A percentile compares a stretch with the other conserved stretches of the same genome.
phyloP scores from a whole-genome alignment of 176 grass and related monocot genomes.

The Zoysia pacifica region DNA sequence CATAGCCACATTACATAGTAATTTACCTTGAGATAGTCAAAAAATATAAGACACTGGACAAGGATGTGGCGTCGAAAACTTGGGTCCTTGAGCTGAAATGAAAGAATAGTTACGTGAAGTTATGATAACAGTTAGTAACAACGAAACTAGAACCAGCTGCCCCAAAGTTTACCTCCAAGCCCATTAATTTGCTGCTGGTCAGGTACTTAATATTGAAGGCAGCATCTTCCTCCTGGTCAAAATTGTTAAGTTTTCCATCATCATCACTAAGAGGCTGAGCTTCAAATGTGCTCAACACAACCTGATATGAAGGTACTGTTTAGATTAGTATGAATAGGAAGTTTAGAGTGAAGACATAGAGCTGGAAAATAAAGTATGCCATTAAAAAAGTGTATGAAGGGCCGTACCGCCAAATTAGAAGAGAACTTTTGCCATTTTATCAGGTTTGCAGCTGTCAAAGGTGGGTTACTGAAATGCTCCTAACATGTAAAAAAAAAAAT shows the following conservation, averaged over 20 bases:
- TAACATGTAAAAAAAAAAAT: conserved; percentile 26
- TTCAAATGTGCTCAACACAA: conserved; percentile 96
- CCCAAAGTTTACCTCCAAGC: conserved; percentile 79
- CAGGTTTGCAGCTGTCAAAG: conserved; percentile 60
- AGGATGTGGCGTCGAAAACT: conserved; percentile 98
- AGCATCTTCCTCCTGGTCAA: conserved; percentile 80
- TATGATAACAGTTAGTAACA: conserved; percentile 29
- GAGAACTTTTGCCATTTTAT: conserved; percentile 88
- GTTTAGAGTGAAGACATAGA: conserved; percentile 29
- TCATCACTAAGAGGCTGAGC: conserved; percentile 91
- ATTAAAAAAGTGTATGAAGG: conserved; percentile 27
- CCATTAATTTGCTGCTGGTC: conserved; percentile 98
- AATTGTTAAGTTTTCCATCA: conserved; percentile 87
- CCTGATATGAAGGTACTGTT: conserved; percentile 47
- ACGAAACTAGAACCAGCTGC: not conserved
- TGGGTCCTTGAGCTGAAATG: conserved; percentile 85
- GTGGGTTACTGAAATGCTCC: conserved; percentile 92
- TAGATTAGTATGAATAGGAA: conserved; percentile 14
- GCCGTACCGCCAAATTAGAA: conserved; percentile 66
- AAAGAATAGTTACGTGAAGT: conserved; percentile 18
- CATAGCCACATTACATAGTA: conserved; percentile 5
- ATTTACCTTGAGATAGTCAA: conserved; percentile 87
- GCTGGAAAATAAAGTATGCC: not conserved
- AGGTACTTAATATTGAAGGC: conserved; percentile 97
- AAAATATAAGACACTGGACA: conserved; percentile 97